Percentiles rank a stretch among this genome's conserved stretches.
Conservation (phyloP, 2,329 filamentous ascomycete genomes). For the Fusarium albidum region DNA sequence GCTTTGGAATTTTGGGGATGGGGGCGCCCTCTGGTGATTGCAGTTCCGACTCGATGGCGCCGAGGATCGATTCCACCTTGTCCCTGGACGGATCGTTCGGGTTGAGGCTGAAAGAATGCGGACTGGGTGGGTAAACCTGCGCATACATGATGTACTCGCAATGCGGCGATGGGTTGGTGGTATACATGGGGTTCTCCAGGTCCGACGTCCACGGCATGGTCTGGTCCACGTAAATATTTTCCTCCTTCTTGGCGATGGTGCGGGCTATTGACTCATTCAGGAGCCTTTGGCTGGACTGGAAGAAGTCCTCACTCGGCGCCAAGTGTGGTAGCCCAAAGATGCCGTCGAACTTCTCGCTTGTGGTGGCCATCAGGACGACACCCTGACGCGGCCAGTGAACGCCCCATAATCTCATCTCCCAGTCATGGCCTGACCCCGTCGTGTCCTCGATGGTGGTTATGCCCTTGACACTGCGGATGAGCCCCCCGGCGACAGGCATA, state of each 20-base stretch:
- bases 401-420: conserved; percentile 83
- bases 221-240: conserved; percentile 60
- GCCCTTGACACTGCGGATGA: conserved; percentile 73
- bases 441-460: conserved; percentile 76
- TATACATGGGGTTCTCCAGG: conserved; percentile 67
- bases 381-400: conserved; percentile 87
- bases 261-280: conserved; percentile 77
- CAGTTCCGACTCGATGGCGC: conserved; percentile 69
- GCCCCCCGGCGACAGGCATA: conserved; percentile 54
- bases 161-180: conserved; percentile 69
- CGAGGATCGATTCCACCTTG: conserved; percentile 49
- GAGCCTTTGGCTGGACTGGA: conserved; percentile 66
- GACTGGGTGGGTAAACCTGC: conserved; percentile 71
- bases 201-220: conserved; percentile 81
- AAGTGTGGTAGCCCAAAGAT: conserved; percentile 91
- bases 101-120: conserved; percentile 44
- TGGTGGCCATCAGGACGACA: conserved; percentile 82
- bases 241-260: conserved; percentile 71
- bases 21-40: conserved; percentile 68
- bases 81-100: conserved; percentile 44
- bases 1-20: conserved; percentile 59
- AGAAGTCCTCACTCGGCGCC: conserved; percentile 65
- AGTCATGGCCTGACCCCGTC: conserved; percentile 72
- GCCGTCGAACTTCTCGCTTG: conserved; percentile 93
- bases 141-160: conserved; percentile 92